A percentile compares a stretch with the other conserved stretches of the same genome.
phyloP scores from a whole-genome alignment of 2,329 filamentous ascomycete genomes.

The Ophiocordyceps camponoti-rufipedis region DNA sequence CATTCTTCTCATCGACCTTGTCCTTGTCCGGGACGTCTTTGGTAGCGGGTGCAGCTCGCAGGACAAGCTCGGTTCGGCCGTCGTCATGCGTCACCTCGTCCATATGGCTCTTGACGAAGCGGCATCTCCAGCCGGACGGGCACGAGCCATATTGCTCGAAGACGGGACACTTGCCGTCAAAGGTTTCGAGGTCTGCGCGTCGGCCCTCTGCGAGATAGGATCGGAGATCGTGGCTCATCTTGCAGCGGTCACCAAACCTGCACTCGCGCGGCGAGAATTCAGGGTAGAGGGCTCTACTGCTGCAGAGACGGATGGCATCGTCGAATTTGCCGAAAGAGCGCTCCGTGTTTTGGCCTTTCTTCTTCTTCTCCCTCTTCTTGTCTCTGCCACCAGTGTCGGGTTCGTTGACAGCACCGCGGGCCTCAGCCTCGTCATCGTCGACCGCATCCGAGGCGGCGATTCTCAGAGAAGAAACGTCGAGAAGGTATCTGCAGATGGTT shows the following conservation, averaged over 20 bases:
- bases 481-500: slow-evolving; percentile 19
- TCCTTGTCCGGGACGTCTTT: slow-evolving; percentile 11
- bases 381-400: slow-evolving; percentile 26
- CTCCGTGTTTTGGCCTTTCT: slow-evolving; percentile 57
- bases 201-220: slow-evolving; percentile 73
- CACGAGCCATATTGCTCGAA: slow-evolving; percentile 64
- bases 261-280: slow-evolving; percentile 75
- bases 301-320: slow-evolving; percentile 63
- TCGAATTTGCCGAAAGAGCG: slow-evolving; percentile 65
- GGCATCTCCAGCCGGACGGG: slow-evolving; percentile 80
- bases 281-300: slow-evolving; percentile 47
- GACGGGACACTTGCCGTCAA: slow-evolving; percentile 64
- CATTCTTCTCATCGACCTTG: slow-evolving; percentile 16
- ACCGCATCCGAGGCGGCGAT: slow-evolving; percentile 8
- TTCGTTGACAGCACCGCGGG: slow-evolving; percentile 25
- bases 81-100: slow-evolving; percentile 61
- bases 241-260: slow-evolving; percentile 64
- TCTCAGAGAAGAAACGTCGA: slow-evolving; percentile 14
- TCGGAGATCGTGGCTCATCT: slow-evolving; percentile 65
- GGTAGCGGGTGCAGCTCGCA: slow-evolving; percentile 28
- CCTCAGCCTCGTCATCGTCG: slow-evolving; percentile 32
- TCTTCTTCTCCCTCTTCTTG: slow-evolving; percentile 31
- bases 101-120: slow-evolving; percentile 77
- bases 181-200: slow-evolving; percentile 58
- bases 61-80: slow-evolving; percentile 64